These are phyloP conservation scores for Monilinia laxa DNA, from an alignment of 2,329 filamentous ascomycete genomes.

Conservation along the genomic window DNA sequence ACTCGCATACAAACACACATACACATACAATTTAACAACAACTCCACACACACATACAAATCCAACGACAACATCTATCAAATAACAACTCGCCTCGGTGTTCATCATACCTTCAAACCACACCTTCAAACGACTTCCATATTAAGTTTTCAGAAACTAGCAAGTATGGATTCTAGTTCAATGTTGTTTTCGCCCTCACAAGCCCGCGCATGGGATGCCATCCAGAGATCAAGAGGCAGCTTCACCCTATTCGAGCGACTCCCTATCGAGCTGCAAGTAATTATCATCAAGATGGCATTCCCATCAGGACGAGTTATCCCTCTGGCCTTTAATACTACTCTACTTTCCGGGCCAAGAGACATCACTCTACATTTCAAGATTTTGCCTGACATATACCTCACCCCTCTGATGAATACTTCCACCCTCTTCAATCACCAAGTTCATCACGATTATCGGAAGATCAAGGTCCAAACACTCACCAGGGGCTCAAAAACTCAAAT, in stretches of 20 bases:
- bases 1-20: too few relatives aligned
- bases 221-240: not conserved
- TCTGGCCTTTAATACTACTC: not conserved
- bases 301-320: not conserved
- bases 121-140: not conserved
- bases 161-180: not conserved
- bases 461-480: not conserved
- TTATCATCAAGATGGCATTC: not conserved
- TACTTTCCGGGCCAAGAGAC: rapidly evolving
- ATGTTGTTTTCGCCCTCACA: not conserved
- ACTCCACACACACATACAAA: too few relatives aligned
- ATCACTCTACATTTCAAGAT: not conserved
- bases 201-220: not conserved
- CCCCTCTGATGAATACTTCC: not conserved
- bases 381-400: not conserved
- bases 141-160: not conserved
- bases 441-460: not conserved
- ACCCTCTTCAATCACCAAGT: not conserved
- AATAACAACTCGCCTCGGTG: too few relatives aligned
- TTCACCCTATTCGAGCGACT: not conserved
- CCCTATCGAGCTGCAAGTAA: not conserved
- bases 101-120: not conserved
- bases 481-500: not conserved
- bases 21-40: too few relatives aligned
- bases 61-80: not conserved